phyloP scores from a whole-genome alignment of 2,329 filamentous ascomycete species.

The Calonectria hawksworthii region DNA sequence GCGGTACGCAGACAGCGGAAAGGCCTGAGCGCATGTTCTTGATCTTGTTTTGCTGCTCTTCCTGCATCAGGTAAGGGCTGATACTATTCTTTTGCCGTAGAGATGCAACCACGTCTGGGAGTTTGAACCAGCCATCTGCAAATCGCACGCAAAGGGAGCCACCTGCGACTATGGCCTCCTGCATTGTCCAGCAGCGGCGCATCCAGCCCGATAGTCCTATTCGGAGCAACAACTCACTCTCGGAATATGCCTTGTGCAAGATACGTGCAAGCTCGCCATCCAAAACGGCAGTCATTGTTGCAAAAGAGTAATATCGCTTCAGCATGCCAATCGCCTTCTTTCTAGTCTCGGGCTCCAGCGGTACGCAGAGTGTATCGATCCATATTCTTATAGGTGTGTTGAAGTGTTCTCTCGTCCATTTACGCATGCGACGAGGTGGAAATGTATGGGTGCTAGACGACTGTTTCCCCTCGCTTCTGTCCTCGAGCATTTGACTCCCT shows the following conservation, averaged over 20 bases:
- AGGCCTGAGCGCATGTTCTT: not conserved
- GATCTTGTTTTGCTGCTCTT: not conserved
- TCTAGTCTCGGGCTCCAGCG: not conserved
- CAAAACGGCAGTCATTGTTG: not conserved
- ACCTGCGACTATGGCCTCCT: not conserved
- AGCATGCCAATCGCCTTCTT: not conserved
- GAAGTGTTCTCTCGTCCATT: not conserved
- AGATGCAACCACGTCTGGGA: not conserved
- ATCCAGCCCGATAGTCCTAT: constrained; percentile 1
- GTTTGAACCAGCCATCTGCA: not conserved
- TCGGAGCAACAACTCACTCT: not conserved
- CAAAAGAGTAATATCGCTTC: not conserved
- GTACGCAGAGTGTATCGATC: not conserved
- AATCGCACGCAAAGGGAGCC: not conserved
- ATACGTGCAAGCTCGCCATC: not conserved
- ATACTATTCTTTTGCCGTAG: not conserved
- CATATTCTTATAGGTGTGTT: not conserved
- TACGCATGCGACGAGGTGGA: not conserved
- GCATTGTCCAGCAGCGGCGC: constrained; percentile 2
- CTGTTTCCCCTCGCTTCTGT: not conserved
- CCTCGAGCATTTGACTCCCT: not conserved
- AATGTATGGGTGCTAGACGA: not conserved
- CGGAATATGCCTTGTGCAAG: not conserved
- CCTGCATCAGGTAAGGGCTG: not conserved
- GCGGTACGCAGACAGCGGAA: not conserved